Evolutionary conservation across 306 rosid genomes (phyloP).

Genomic region (Psophocarpus tetragonolobus): DNA sequence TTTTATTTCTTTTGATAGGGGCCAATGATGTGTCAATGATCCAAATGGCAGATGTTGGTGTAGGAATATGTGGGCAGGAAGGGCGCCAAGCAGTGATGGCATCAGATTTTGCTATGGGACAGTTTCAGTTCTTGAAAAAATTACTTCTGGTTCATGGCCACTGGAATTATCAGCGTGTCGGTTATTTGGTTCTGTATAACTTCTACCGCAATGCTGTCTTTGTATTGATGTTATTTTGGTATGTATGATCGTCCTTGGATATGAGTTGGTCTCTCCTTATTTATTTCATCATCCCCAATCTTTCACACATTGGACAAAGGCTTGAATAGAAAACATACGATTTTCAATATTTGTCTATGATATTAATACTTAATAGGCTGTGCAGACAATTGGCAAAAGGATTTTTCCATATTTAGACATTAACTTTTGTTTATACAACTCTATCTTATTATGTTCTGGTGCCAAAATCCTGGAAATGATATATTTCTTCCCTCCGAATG

Average conservation of each 20-base stretch:
- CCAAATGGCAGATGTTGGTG: conserved; percentile 99
- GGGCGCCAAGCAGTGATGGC: conserved; percentile 99
- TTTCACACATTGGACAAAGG: conserved; percentile 12
- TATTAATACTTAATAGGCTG: background rate
- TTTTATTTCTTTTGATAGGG: conserved; percentile 54
- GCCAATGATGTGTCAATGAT: conserved; percentile 99
- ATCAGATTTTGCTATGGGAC: conserved; percentile 99
- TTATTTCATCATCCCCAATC: background rate
- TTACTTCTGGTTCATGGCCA: conserved; percentile 96
- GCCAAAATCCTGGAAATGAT: conserved; percentile 8
- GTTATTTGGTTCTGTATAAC: conserved; percentile 89
- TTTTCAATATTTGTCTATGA: conserved; percentile 25
- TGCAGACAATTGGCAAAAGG: conserved; percentile 9
- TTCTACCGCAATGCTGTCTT: conserved; percentile 99
- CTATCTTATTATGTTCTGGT: conserved; percentile 25
- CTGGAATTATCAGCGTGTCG: conserved; percentile 99
- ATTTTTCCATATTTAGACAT: background rate
- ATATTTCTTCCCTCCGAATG: conserved; percentile 6
- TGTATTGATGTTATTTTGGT: conserved; percentile 97
- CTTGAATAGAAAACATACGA: background rate
- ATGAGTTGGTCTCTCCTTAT: background rate
- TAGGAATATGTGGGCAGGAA: conserved; percentile 98
- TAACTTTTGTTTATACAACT: background rate
- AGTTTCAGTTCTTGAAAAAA: conserved; percentile 79
- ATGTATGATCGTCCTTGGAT: conserved; percentile 40